Evolutionary conservation across 306 rosid species (phyloP), one percentile per base, ranked within the genome.

Genomic region (Vigna unguiculata): DNA sequence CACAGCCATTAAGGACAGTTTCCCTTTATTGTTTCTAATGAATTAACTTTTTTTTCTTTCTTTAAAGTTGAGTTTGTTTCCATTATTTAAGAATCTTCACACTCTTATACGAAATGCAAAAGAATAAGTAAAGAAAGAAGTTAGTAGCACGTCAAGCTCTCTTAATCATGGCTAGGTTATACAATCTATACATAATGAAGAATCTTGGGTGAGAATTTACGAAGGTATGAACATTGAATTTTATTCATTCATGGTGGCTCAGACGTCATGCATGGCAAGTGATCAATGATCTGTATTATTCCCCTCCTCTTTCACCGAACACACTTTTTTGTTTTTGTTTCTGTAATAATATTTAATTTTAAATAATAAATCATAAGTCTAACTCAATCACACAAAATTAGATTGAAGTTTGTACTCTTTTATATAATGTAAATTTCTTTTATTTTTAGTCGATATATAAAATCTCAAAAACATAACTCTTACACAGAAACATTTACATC

Each of bases 201-300:
- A 74, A 80, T 80, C 80, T 80, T 74, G 69, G 17, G 64, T 64
- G 36, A 47, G 71, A 80, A 80, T 58, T 34, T 21, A 6, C 41
- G 46, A 4, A n/a, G 16, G 53, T 43, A 47, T 20, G 24, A 72
- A 12, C 63, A 48, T 43, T 80, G 45, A 65, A 73, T 80, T 73
- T 73, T 32, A 80, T 73, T 73, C 46, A 74, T 43, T 73, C 43
- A 43, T 49, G 73, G 46, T 45, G 13, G 34, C 25, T 34, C 25
- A 60, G 24, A 70, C 36, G 36, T 25, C 36, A 28, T 24, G 17
- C 8, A 41, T 7, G 10, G 55, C 25, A 62, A 41, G 60, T 67
- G 43, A 63, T 63, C 49, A 71, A 45, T n/a, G 60, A 48, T 62
- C 46, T 52, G 45, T 63, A 61, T 59, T 61, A 78, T 71, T 79